Conservation (phyloP, 768 basidiomycete genomes). For the Pleurotus platypus region DNA sequence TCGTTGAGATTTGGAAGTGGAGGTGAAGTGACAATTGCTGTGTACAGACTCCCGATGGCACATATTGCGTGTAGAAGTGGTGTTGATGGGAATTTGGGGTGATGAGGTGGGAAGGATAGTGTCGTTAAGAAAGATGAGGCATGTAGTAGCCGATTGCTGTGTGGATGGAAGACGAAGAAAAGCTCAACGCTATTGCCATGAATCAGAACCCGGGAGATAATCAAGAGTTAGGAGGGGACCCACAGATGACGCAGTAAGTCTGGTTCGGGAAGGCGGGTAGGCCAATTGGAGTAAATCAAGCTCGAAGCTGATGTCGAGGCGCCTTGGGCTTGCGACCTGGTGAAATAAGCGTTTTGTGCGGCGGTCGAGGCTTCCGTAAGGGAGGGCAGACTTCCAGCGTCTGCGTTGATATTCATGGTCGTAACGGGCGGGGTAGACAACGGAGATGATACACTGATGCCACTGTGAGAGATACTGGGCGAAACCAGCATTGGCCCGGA, state of each 20-base stretch:
- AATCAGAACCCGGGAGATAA: not conserved
- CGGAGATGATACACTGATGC: not conserved
- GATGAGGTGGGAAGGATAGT: constrained; percentile 60
- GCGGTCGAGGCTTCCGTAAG: not conserved
- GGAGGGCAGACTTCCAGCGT: constrained; percentile 12
- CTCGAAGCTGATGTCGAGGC: not conserved
- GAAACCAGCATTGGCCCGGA: constrained; percentile 6
- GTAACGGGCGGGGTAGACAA: not conserved
- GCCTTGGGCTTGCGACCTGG: not conserved
- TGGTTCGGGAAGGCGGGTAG: constrained; percentile 56
- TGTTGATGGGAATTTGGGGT: constrained; percentile 69
- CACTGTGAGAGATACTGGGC: not conserved
- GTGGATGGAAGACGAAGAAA: constrained; percentile 78
- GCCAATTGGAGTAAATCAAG: constrained; percentile 43
- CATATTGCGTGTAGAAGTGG: constrained; percentile 85
- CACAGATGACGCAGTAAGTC: constrained; percentile 65
- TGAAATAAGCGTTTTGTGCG: not conserved
- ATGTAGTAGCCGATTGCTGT: constrained; percentile 70
- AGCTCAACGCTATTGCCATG: constrained; percentile 53
- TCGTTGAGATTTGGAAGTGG: constrained; percentile 48
- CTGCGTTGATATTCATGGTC: not conserved
- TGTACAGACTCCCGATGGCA: constrained; percentile 74
- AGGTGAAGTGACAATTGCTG: constrained; percentile 58
- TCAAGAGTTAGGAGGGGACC: constrained; percentile 19
- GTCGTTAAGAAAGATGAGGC: constrained; percentile 59